phyloP scores from a whole-genome alignment of 352 stramenopile species.

The Phytopythium mirpurense region DNA sequence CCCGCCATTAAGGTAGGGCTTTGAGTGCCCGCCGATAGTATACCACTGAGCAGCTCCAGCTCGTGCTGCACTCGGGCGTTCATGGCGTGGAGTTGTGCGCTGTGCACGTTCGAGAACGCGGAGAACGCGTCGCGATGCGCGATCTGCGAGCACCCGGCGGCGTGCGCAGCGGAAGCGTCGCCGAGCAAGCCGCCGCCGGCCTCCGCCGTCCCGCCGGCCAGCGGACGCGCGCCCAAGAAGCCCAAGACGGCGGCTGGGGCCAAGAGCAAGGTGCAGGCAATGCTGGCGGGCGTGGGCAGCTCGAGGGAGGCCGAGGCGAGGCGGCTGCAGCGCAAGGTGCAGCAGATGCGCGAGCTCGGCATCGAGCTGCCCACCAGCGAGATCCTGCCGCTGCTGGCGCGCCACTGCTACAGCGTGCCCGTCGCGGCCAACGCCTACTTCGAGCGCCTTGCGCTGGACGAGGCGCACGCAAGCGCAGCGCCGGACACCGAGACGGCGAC shows the following conservation, averaged over 20 bases:
- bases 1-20: too few relatives aligned
- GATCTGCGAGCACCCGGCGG: conserved; percentile 40
- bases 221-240: conserved; percentile 12
- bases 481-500: conserved; percentile 14
- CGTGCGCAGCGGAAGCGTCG: background rate
- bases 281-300: conserved; percentile 55
- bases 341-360: conserved; percentile 71
- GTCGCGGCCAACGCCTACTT: conserved; percentile 73
- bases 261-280: conserved; percentile 20
- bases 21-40: too few relatives aligned
- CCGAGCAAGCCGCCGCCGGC: background rate
- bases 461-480: background rate
- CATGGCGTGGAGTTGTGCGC: conserved; percentile 49
- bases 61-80: background rate
- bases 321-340: conserved; percentile 56
- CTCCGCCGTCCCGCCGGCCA: too few relatives aligned
- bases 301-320: conserved; percentile 57
- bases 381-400: conserved; percentile 49
- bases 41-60: too few relatives aligned
- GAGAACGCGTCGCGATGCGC: conserved; percentile 25
- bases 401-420: conserved; percentile 72
- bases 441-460: conserved; percentile 31
- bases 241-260: background rate
- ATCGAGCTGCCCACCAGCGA: conserved; percentile 55
- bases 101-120: conserved; percentile 76